These are phyloP conservation scores for Haematococcus sp. DNA, from an alignment of 139 green algal genomes.

Conservation along the genomic window DNA sequence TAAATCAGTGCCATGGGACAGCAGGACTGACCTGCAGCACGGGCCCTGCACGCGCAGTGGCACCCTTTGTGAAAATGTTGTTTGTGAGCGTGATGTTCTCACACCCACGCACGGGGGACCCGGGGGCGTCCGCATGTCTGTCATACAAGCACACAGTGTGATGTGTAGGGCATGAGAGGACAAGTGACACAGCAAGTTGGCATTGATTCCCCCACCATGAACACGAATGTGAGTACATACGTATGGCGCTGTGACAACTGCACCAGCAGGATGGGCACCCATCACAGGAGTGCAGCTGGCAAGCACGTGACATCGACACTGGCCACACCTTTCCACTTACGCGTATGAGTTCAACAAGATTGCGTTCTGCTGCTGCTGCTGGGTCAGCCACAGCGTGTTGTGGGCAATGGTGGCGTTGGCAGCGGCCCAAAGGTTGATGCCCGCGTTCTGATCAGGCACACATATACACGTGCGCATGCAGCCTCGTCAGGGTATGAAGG, in stretches of 20 bases:
- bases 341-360: not conserved
- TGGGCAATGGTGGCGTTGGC: constrained; percentile 3
- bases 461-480: too few species aligned
- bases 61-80: constrained; percentile 11
- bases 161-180: too few species aligned
- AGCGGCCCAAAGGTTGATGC: constrained; percentile 17
- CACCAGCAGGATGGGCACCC: too few species aligned
- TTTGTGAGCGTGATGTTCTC: not conserved
- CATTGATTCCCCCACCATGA: too few species aligned
- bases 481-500: too few species aligned
- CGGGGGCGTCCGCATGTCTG: constrained; percentile 13
- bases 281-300: too few species aligned
- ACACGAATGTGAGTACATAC: too few species aligned
- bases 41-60: constrained; percentile 11
- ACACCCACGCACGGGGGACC: not conserved
- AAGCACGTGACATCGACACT: too few species aligned
- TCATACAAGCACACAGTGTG: not conserved
- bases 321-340: too few species aligned
- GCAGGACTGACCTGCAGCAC: constrained; percentile 11
- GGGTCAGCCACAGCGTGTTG: constrained; percentile 23
- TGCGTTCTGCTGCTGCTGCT: constrained; percentile 11
- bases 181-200: too few species aligned
- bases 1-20: too few species aligned
- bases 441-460: not conserved
- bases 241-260: too few species aligned